A percentile compares a stretch with the other conserved stretches of the same genome.
phyloP scores from a whole-genome alignment of 768 basidiomycete genomes.

The Lactarius trivialis region DNA sequence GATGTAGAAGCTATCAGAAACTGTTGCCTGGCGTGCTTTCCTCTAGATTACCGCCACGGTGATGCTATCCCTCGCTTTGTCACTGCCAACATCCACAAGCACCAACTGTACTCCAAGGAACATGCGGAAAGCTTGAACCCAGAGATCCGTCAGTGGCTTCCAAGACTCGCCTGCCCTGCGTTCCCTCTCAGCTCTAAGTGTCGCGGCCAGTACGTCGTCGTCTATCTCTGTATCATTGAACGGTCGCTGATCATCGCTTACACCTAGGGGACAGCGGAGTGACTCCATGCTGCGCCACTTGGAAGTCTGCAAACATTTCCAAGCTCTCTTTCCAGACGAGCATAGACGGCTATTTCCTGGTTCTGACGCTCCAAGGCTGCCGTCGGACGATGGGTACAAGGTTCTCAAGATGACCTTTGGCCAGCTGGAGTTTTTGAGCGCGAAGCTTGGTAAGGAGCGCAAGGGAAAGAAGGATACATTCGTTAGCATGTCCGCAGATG shows the following conservation, averaged over 20 bases:
- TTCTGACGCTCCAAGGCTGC: background rate
- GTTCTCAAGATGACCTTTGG: conserved; percentile 10
- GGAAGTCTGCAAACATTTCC: background rate
- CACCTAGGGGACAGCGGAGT: background rate
- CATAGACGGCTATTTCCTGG: background rate
- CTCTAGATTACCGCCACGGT: background rate
- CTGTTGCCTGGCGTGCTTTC: background rate
- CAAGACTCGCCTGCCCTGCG: conserved; percentile 8
- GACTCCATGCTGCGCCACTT: conserved; percentile 1
- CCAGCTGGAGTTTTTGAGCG: background rate
- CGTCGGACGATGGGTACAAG: background rate
- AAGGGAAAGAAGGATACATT: background rate
- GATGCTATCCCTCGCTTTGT: background rate
- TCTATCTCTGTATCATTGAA: too few species aligned
- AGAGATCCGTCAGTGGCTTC: conserved; percentile 14
- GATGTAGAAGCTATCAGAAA: background rate
- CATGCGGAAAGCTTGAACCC: conserved; percentile 1
- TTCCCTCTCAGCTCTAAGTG: conserved; percentile 1
- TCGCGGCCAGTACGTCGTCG: background rate
- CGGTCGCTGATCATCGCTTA: background rate
- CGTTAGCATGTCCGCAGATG: background rate
- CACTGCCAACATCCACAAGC: background rate
- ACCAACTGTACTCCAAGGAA: conserved; percentile 11
- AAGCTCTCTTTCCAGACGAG: background rate
- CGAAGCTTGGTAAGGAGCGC: background rate